Percentiles rank a stretch among this genome's conserved stretches.
phyloP scores from a whole-genome alignment of 768 basidiomycete genomes.

The Lactarius tabidus region DNA sequence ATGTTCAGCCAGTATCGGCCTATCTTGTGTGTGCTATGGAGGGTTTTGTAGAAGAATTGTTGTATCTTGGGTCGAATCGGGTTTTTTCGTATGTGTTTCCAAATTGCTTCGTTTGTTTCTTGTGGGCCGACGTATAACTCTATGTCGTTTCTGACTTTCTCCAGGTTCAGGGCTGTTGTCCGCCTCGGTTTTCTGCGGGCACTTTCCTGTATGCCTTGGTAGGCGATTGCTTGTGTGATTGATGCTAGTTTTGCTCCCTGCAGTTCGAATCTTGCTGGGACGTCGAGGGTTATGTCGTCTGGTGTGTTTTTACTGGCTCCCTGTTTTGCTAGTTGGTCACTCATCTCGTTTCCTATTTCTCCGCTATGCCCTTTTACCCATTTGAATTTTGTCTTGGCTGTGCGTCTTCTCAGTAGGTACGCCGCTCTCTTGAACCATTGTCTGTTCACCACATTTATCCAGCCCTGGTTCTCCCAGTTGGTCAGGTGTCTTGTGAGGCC shows the following conservation, averaged over 20 bases:
- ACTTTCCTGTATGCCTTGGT: not conserved
- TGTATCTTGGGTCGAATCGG: not conserved
- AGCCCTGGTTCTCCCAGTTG: not conserved
- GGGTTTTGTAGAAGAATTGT: constrained; percentile 4
- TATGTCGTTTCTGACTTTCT: not conserved
- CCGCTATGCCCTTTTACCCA: not conserved
- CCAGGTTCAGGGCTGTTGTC: not conserved
- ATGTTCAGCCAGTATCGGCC: not conserved
- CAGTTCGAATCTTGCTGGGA: not conserved
- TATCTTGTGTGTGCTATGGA: not conserved
- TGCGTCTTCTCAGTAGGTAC: not conserved
- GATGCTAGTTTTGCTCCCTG: not conserved
- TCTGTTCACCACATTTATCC: not conserved
- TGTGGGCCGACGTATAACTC: no score
- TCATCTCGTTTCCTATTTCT: not conserved
- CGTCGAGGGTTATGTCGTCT: not conserved
- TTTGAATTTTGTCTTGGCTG: not conserved
- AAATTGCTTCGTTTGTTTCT: not conserved
- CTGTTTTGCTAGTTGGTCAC: not conserved
- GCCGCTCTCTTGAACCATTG: not conserved
- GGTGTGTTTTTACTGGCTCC: not conserved
- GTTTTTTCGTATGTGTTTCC: not conserved
- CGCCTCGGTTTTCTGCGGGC: not conserved
- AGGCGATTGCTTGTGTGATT: not conserved
- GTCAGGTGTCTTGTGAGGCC: not conserved